Percentiles rank a stretch among this genome's conserved stretches.
These are phyloP conservation scores for Pseudomonodictys pantanalensis DNA, from an alignment of 495 filamentous ascomycete species.

Conservation along the genomic window DNA sequence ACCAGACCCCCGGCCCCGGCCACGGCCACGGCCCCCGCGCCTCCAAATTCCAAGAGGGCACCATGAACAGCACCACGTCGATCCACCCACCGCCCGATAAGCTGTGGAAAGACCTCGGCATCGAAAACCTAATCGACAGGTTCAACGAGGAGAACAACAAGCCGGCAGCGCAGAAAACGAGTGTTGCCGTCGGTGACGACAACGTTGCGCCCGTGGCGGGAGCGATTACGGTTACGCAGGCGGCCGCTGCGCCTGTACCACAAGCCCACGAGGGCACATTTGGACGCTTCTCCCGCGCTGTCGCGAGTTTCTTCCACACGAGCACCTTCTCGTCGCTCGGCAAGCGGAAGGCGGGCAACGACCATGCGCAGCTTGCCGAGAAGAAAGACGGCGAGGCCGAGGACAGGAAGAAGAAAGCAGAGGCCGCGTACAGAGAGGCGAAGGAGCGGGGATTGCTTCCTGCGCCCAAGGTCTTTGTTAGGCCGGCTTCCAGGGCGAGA, in stretches of 20 bases:
- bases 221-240: background rate
- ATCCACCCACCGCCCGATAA: constrained; percentile 11
- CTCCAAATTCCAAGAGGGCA: constrained; percentile 17
- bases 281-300: constrained; percentile 4
- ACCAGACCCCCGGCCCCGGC: background rate
- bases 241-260: background rate
- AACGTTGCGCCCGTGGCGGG: background rate
- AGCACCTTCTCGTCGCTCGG: constrained; percentile 3
- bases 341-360: constrained; percentile 14
- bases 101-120: constrained; percentile 14
- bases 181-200: background rate
- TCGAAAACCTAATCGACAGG: constrained; percentile 4
- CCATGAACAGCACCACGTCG: constrained; percentile 18
- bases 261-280: constrained; percentile 13
- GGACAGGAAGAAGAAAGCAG: constrained; percentile 48
- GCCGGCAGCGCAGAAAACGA: background rate
- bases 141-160: constrained; percentile 10
- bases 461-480: constrained; percentile 23
- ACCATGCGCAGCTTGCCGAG: constrained; percentile 29
- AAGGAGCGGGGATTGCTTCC: constrained; percentile 57
- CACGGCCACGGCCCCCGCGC: background rate
- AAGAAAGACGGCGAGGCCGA: constrained; percentile 29
- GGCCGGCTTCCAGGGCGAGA: constrained; percentile 10
- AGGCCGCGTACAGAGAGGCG: constrained; percentile 58
- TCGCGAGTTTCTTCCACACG: background rate